Conservation (phyloP, 2,329 filamentous ascomycete species). For the Chalaropsis thielavioides region DNA sequence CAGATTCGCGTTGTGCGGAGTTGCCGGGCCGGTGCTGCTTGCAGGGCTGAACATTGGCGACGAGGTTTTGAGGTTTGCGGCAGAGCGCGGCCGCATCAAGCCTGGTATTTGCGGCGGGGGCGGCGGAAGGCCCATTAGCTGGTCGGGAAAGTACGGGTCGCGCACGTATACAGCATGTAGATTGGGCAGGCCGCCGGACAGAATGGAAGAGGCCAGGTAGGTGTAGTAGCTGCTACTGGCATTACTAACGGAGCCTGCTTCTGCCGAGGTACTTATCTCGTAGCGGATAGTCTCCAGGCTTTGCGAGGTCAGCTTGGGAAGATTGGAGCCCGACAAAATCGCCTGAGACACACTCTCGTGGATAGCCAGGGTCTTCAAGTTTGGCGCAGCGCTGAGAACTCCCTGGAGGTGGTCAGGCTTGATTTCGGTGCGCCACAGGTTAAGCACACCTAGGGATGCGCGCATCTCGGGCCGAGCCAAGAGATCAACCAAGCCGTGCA, state of each 20-base stretch:
- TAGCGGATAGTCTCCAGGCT: slow-evolving; percentile 63
- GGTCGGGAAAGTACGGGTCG: slow-evolving; percentile 68
- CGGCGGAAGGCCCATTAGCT: slow-evolving; percentile 54
- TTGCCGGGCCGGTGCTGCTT: slow-evolving; percentile 19
- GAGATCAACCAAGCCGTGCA: slow-evolving; percentile 53
- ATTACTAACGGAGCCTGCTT: slow-evolving; percentile 42
- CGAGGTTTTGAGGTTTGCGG: slow-evolving; percentile 21
- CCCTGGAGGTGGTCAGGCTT: slow-evolving; percentile 45
- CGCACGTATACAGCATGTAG: slow-evolving; percentile 71
- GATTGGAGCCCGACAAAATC: slow-evolving; percentile 33
- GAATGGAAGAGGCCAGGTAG: slow-evolving; percentile 72
- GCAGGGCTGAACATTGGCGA: slow-evolving; percentile 14
- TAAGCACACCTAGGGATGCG: slow-evolving; percentile 50
- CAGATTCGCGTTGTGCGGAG: slow-evolving; percentile 18
- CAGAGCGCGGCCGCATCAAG: slow-evolving; percentile 26
- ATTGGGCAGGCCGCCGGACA: slow-evolving; percentile 58
- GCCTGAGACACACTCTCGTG: slow-evolving; percentile 36
- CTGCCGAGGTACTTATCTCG: slow-evolving; percentile 55
- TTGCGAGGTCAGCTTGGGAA: slow-evolving; percentile 50
- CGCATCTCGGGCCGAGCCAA: slow-evolving; percentile 47
- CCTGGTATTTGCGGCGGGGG: slow-evolving; percentile 46
- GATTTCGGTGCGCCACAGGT: slow-evolving; percentile 58
- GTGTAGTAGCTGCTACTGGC: slow-evolving; percentile 57
- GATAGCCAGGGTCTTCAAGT: slow-evolving; percentile 42
- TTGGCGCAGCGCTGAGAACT: slow-evolving; percentile 42